Evolutionary conservation across 495 filamentous ascomycete genomes (phyloP).

Genomic region (Xylaria grammica): DNA sequence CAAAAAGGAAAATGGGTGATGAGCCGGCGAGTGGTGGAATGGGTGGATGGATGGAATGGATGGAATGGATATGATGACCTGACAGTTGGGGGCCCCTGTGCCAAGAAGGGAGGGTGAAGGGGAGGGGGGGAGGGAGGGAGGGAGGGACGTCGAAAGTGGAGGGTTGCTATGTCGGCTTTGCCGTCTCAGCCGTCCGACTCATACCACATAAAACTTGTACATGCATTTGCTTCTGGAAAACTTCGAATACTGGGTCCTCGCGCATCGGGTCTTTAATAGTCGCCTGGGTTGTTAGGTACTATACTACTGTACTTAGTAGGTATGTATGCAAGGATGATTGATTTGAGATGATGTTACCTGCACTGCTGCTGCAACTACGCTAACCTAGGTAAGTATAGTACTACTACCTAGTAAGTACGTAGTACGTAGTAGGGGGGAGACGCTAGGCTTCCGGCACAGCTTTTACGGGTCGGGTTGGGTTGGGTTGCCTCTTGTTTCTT

Average conservation of each 20-base stretch:
- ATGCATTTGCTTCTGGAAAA: slow-evolving; percentile 21
- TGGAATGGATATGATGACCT: background rate
- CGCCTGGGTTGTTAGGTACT: background rate
- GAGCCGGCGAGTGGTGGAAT: background rate
- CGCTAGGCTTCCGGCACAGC: too few species aligned
- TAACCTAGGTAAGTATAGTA: too few species aligned
- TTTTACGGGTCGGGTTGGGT: too few species aligned
- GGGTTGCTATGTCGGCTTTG: slow-evolving; percentile 25
- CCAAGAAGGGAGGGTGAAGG: slow-evolving; percentile 13
- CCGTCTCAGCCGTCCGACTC: slow-evolving; percentile 26
- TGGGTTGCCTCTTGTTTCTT: too few species aligned
- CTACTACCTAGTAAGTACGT: too few species aligned
- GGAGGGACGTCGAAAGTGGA: slow-evolving; percentile 7
- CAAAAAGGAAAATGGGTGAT: too few species aligned
- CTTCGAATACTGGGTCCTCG: slow-evolving; percentile 19
- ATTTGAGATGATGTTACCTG: background rate
- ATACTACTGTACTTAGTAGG: background rate
- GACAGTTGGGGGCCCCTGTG: slow-evolving; percentile 1
- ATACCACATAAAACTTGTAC: background rate
- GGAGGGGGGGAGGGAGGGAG: background rate
- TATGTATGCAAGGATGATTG: too few species aligned
- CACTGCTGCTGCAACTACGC: too few species aligned
- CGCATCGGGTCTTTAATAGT: background rate
- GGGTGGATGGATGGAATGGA: slow-evolving; percentile 8
- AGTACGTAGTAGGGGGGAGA: too few species aligned